Base-by-base conservation (phyloP, 2,329 filamentous ascomycete species). In the Pseudocercospora macadamiae region DNA sequence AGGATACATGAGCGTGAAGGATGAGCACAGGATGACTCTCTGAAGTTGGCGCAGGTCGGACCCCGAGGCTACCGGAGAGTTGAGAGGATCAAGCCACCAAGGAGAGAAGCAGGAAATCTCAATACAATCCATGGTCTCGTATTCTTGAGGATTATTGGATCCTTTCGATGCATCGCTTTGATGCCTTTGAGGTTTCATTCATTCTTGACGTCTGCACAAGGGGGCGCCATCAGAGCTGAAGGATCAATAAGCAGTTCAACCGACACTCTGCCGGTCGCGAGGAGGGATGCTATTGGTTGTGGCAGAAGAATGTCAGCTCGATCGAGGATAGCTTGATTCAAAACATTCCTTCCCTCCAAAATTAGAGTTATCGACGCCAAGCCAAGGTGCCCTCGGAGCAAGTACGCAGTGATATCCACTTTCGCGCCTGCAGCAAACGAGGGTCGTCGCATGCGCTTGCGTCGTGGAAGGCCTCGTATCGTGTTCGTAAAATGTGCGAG, bases 241-340 rank as follows among this genome's bases (percentile, higher is more conserved):
- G 39, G 39, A 44, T 44, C 39, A 44, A 44, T 44, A 44, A 44
- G 39, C 39, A 44, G 39, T 44, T 21, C 1, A 44, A 19, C 39
- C 39, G 16, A 44, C 39, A 44, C 7, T 4, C 23, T 44, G 39
- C 39, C 39, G 39, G 39, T 21, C 39, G 39, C 39, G 39, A 21
- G 8, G 10, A 23, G 16, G 39, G 23, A 44, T 44, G 36, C 16
- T 37, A 18, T 18, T 37, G 8, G 36, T 16, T 3, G 16, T 37
- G 9, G 10, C 19, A 18, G 36, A 21, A 19, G 14, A 12, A 25
- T 8, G 9, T 25, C 8, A n/a, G 9, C 42, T 45, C 14, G 8
- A n/a, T 45, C 42, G 19, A 25, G 21, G 26, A 23, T 47, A 45
- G 42, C 42, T n/a, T 21, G 5, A 21, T 26, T 12, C 6, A 18